A percentile compares a stretch with the other conserved stretches of the same genome.
phyloP scores from a whole-genome alignment of 352 stramenopile species.

The Phytophthora constricta region DNA sequence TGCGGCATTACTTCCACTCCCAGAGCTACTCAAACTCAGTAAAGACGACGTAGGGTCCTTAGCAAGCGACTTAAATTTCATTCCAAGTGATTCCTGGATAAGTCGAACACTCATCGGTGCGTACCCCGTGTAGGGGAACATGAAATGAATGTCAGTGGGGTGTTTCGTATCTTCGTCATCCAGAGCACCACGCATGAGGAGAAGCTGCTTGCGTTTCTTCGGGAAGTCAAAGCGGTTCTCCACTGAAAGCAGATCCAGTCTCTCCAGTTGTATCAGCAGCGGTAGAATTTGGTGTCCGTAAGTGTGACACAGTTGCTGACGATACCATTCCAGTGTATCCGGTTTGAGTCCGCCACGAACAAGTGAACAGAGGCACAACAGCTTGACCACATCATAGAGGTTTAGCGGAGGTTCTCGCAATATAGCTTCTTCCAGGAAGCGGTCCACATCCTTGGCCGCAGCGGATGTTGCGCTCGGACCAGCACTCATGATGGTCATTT shows the following conservation, averaged over 20 bases:
- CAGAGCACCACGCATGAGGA: constrained; percentile 45
- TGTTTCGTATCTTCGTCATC: constrained; percentile 61
- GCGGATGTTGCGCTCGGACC: constrained; percentile 48
- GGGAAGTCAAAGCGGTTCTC: constrained; percentile 76
- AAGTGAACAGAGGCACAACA: constrained; percentile 80
- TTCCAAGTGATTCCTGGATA: constrained; percentile 76
- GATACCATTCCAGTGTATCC: constrained; percentile 67
- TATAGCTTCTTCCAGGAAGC: constrained; percentile 74
- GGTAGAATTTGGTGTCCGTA: constrained; percentile 79
- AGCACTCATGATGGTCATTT: constrained; percentile 83
- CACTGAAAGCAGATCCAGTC: constrained; percentile 67
- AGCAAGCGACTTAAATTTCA: constrained; percentile 64
- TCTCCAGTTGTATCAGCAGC: constrained; percentile 74
- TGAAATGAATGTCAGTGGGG: constrained; percentile 80
- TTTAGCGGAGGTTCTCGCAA: constrained; percentile 72
- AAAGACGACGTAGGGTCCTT: constrained; percentile 44
- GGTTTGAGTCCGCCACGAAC: constrained; percentile 69
- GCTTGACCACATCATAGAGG: constrained; percentile 75
- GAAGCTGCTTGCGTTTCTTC: constrained; percentile 47
- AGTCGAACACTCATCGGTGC: constrained; percentile 83
- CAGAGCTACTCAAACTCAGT: constrained; percentile 16
- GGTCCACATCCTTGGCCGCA: constrained; percentile 64
- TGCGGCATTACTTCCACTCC: constrained; percentile 23
- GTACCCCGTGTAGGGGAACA: constrained; percentile 89
- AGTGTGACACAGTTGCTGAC: constrained; percentile 82